Base-by-base conservation (phyloP, 75 land plant genomes). In the Sequoiadendron giganteum region DNA sequence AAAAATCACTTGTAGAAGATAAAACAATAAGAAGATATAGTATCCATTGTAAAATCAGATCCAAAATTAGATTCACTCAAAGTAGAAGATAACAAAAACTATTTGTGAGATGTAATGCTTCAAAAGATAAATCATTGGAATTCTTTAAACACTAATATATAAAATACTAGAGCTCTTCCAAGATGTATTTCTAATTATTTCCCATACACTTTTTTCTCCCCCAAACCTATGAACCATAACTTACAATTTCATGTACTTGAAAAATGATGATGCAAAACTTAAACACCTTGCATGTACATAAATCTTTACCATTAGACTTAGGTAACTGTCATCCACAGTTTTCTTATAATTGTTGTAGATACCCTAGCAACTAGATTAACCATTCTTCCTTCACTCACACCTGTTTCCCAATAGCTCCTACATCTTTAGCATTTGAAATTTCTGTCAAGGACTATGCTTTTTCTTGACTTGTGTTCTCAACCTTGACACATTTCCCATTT, bases 11-110 rank as follows among this genome's bases (percentile, higher is more conserved):
- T 34, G 40, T 18, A 11, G 91, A 92, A 54, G 91, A 92, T 70
- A 94, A 79, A 32, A 90, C 95, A 34, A 95, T 88, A 42, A 95
- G 85, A 61, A 95, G 49, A 88, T 95, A 94, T 87, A 94, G 94
- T 3, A 94, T 83, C 97, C 97, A 97, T 87, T 38, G 90, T 90
- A 86, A 88, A 89, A 52, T 72, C 83, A 3, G 88, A 82, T 1
- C 92, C 94, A 58, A 87, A 13, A 55, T 61, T 16, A 32, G 77
- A 42, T 85, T 97, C 96, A 87, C 88, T 84, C 3, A 86, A 84
- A 5, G 86, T 25, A 21, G 95, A 11, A 91, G 85, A 86, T 94
- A 88, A 30, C 95, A 90, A 76, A 94, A 77, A 73, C 89, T 82
- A 79, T 90, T 90, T 42, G 91, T 92, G 58, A 95, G 91, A 72